Base-by-base conservation (phyloP, 1,284 basidiomycete genomes). In the Moniliella sp. region DNA sequence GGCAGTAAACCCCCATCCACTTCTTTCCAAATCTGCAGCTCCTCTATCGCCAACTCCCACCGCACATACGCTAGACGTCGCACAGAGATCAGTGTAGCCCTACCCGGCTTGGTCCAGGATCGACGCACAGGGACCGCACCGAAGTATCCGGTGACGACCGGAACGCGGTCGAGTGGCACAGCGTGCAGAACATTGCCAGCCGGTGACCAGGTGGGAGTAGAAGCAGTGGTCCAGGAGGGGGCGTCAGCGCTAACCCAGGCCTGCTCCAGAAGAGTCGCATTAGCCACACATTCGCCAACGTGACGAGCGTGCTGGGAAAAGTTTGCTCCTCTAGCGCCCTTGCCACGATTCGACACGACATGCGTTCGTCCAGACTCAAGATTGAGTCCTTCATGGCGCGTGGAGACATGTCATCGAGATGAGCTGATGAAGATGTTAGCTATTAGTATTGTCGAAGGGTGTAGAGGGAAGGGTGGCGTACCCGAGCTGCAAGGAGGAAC, bases 1-100 rank as follows among this genome's bases (percentile, higher is more conserved):
- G n/a, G 88, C 91, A 3, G 88, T 93, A n/a, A n/a, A 97, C 46
- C 93, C 3, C 91, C 91, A 56, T 97, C 88, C 21, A 97, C 86
- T 59, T 97, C 91, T 63, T 97, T 97, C 88, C 88, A 97, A 34
- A 97, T 86, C 65, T 97, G 88, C 12, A 97, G 69, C 62, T 97
- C 88, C 2, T 75, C 68, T 1, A 88, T 86, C 3, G 42, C 30
- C 8, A 23, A n/a, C 2, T 86, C 88, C 7, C 83, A 88, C 0
- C 0, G 88, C 80, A 33, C 3, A 97, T n/a, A 91, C 80, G n/a
- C n/a, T 27, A 3, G 94, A 66, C 0, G 91, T 83, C 2, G 88
- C 76, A 36, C 84, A 77, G 11, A 97, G 70, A 61, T 97, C 88
- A 1, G 86, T 94, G 64, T 97, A 97, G 0, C 88, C 21, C 8